Conservation (phyloP, 1,284 basidiomycete species). For the Agaricales sp. region DNA sequence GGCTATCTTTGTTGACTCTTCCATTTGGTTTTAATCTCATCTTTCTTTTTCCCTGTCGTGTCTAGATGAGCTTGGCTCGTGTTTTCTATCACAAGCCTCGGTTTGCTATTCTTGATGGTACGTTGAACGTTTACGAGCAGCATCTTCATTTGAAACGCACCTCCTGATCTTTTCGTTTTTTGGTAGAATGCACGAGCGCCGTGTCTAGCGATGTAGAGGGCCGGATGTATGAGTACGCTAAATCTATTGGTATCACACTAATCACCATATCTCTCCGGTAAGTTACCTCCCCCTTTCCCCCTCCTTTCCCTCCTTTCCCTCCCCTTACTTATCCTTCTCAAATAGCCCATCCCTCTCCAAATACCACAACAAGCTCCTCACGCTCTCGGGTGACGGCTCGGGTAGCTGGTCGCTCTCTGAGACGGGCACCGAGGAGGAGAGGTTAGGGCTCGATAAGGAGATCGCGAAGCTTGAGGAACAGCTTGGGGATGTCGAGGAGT, state of each 20-base stretch:
- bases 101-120: slow-evolving; percentile 69
- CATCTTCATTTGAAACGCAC: not conserved
- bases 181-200: slow-evolving; percentile 85
- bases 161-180: slow-evolving; percentile 12
- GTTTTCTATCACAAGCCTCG: slow-evolving; percentile 80
- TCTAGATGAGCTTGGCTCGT: slow-evolving; percentile 78
- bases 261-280: slow-evolving; percentile 83
- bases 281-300: slow-evolving; percentile 10
- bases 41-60: slow-evolving; percentile 6
- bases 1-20: slow-evolving; percentile 20
- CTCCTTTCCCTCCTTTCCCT: slow-evolving; percentile 1
- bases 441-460: slow-evolving; percentile 65
- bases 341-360: slow-evolving; percentile 69
- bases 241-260: slow-evolving; percentile 86
- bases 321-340: slow-evolving; percentile 1
- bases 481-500: slow-evolving; percentile 55
- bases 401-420: slow-evolving; percentile 62
- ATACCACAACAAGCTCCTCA: slow-evolving; percentile 78
- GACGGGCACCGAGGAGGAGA: slow-evolving; percentile 63
- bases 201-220: slow-evolving; percentile 97
- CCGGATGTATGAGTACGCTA: slow-evolving; percentile 91
- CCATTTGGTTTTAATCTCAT: slow-evolving; percentile 1
- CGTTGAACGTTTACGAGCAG: slow-evolving; percentile 14
- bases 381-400: slow-evolving; percentile 56
- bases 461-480: slow-evolving; percentile 57